Base-by-base conservation (phyloP, 129 eudicot genomes). In the Smallanthus sonchifolius region DNA sequence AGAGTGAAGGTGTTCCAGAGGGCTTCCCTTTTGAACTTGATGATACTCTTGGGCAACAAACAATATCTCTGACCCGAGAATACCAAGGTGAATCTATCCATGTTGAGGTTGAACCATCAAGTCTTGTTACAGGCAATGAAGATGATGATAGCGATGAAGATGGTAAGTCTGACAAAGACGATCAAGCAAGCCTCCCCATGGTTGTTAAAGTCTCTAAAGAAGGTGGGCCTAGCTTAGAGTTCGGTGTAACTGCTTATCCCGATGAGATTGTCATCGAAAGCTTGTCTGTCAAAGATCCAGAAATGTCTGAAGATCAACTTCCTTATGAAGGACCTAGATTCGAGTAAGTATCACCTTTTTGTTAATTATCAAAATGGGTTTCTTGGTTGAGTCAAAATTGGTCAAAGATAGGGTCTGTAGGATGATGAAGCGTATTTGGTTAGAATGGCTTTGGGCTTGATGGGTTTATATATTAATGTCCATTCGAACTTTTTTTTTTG, bases 281-380 rank as follows among this genome's bases (percentile, higher is more conserved):
- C 79, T 81, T 91, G 65, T 77, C 92, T 0, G 82, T 94, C 1
- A 90, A 83, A 73, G 84, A 90, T 65, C 88, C 97, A 10, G 82
- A 88, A 14, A 73, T 7, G 84, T 2, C 85, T 39, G 97, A 94
- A 15, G 99, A 94, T 42, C 83, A 83, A 47, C 80, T 87, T 66
- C 88, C 96, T 10, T 95, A 95, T 14, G 96, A 95, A 65, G 97
- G 97, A 73, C 97, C 96, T 2, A 86, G 87, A 51, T 95, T 91
- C 63, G 69, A 75, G 99, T 95, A 65, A 88, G 99, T 86, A 7
- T 45, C 43, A 0, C 43, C 35, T 16, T 36, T 65, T 9, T 1
- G 30, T 24, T 24, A 24, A 24, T 24, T 24, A 24, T 24, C 30
- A 24, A 24, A 24, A 24, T 24, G 30, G 30, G 30, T 24, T 24